Percentiles rank a stretch among this genome's conserved stretches.
phyloP scores from a whole-genome alignment of 768 basidiomycete species.

The Rhizopogon rudus region DNA sequence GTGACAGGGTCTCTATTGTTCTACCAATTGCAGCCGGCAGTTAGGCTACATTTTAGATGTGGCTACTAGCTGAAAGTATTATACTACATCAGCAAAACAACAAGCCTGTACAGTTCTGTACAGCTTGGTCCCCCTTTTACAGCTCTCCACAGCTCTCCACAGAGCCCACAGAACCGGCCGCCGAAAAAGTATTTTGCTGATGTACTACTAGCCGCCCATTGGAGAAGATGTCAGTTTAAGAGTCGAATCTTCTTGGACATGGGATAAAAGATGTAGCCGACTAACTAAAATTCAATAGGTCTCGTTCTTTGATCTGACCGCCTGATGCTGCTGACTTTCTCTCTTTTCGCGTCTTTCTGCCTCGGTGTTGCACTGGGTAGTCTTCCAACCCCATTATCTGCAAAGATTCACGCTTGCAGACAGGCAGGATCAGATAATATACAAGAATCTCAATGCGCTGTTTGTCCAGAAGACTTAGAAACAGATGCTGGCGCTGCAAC shows the following conservation, averaged over 20 bases:
- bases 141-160: too few species aligned
- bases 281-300: background rate
- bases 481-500: background rate
- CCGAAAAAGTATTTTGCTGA: too few species aligned
- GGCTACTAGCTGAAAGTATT: background rate
- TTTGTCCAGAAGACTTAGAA: background rate
- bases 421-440: too few species aligned
- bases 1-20: background rate
- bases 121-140: too few species aligned
- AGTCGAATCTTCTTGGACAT: background rate
- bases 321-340: background rate
- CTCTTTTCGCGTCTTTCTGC: background rate
- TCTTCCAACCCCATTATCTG: background rate
- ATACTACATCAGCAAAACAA: too few species aligned
- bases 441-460: background rate
- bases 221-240: background rate
- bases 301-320: background rate
- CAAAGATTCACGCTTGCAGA: too few species aligned
- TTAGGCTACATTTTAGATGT: background rate
- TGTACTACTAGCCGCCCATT: too few species aligned
- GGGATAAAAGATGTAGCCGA: background rate
- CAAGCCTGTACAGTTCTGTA: too few species aligned
- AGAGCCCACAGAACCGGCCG: too few species aligned
- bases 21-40: background rate
- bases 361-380: background rate